Base-by-base conservation (phyloP, 768 basidiomycete genomes). In the Multifurca ochricompacta region DNA sequence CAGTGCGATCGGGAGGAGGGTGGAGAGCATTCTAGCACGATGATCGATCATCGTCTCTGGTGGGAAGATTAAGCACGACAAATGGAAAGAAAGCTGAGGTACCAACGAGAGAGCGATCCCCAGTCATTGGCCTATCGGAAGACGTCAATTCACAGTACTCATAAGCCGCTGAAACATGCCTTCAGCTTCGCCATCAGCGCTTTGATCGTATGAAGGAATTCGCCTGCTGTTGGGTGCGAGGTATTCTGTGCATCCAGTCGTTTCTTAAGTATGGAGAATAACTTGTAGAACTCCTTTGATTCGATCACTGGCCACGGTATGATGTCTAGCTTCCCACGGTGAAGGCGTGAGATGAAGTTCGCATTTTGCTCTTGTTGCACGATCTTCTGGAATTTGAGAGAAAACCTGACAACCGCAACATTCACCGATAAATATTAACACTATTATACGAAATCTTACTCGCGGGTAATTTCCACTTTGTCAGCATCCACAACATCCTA, bases 251-350 rank as follows among this genome's bases (percentile, higher is more conserved):
- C 67, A 54, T 82, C 77, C 5, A 84, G 63, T 3, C 67, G 67
- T 46, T 65, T 68, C 57, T 77, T 79, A 28, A 84, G 57, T 0
- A 67, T 64, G 0, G 70, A 69, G 51, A 83, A 81, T n/a, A 82
- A 60, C 2, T 64, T 69, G 54, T 84, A 84, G 62, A 84, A 84
- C 21, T 80, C 74, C 41, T 66, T 72, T 0, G 82, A 82, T 59
- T 81, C 78, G 28, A 84, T 82, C 42, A 84, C 79, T 0, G 81
- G 81, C 83, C 83, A 84, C 4, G 82, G 82, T 11, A 83, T 72
- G 14, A 84, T 83, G 34, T 70, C 71, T 6, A 83, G 60, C 48
- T 71, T 71, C 1, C 81, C 81, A 0, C 72, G 70, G 53, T 83
- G 83, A 5, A 83, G 71, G 1, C 73, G 75, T 14, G 79, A 74